Evolutionary conservation across 1,284 basidiomycete species (phyloP), one percentile per base, ranked within the genome.

Genomic region (Amylostereum chailletii): DNA sequence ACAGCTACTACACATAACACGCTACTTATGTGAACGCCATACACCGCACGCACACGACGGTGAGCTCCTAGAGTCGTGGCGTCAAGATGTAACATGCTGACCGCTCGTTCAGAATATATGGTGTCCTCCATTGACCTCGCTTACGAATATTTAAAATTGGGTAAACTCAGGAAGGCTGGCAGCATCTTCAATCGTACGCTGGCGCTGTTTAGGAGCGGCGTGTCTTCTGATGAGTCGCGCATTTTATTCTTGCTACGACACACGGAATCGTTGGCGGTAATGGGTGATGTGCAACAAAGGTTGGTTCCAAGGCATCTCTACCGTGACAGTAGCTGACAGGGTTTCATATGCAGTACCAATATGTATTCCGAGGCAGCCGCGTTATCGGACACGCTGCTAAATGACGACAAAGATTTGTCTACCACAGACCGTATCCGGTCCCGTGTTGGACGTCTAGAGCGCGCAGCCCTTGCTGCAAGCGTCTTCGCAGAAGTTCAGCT

Each of bases 61-160:
- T 85, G 53, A 49, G 67, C 49, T n/a, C 5, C 42, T 19, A 33
- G 34, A 37, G 11, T 38, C 3, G 1, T 46, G 7, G 7, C 30
- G 34, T 36, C 0, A 19, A 42, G 7, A 8, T 30, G 39, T 7
- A 26, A n/a, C 7, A 36, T 26, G 32, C 11, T 45, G 9, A 46
- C 11, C 39, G 6, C 10, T 31, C 37, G 42, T 10, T 40, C 58
- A 91, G 91, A 71, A 4, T 89, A 83, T 57, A 70, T 90, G 6
- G 64, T 67, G 1, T 68, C 79, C 1, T 90, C 86, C 1, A 68
- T 83, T 1, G 78, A 83, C 33, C 74, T 94, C 2, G 91, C 86
- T 0, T 72, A 80, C 43, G 86, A 92, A 59, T 91, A 92, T 58
- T 68, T 83, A 36, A 77, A 76, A 42, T 73, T 95, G 1, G 92